Evolutionary conservation across 2,329 filamentous ascomycete species (phyloP), one percentile per base, ranked within the genome.

Genomic region (Cercospora zeae-maydis): DNA sequence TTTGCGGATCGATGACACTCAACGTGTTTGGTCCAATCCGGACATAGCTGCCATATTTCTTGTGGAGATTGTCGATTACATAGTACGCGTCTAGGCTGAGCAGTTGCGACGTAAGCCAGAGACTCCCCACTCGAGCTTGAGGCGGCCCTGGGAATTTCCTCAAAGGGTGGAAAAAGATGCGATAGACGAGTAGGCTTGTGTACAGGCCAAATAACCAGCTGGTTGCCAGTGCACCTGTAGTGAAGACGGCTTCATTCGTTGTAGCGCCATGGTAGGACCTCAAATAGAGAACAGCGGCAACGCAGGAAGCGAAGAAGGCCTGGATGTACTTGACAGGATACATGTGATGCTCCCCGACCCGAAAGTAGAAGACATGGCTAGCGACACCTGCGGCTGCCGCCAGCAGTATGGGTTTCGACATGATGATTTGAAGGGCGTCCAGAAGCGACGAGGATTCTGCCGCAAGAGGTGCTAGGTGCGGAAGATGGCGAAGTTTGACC

Each of bases 161-260:
- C 11, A 76, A 61, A 5, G 68, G 72, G 47, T 75, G 70, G 54
- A 76, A 70, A 54, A 73, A 73, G 11, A 71, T 37, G 33, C 78
- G 73, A 60, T 78, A 79, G 24, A 74, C 62, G 8, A 73, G 10
- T n/a, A 79, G 72, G 47, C 75, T 78, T n/a, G 68, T 59, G 63
- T 71, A 64, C 30, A 74, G 58, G 45, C 61, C 72, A 5, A 61
- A 6, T 1, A 74, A 63, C 64, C 68, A 72, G 53, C 39, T 60
- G 21, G n/a, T 37, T 3, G 69, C 60, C 1, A 69, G 42, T 7
- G 55, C 39, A 13, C 62, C 19, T 10, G 66, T 59, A 11, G 59
- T 64, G 14, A 30, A 37, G n/a, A 67, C 19, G 9, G 64, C 67
- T 30, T 52, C 36, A 10, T 36, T 31, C 10, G 61, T 24, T 6